Base-by-base conservation (phyloP, 1,284 basidiomycete genomes). In the Cystobasidium pallidum region DNA sequence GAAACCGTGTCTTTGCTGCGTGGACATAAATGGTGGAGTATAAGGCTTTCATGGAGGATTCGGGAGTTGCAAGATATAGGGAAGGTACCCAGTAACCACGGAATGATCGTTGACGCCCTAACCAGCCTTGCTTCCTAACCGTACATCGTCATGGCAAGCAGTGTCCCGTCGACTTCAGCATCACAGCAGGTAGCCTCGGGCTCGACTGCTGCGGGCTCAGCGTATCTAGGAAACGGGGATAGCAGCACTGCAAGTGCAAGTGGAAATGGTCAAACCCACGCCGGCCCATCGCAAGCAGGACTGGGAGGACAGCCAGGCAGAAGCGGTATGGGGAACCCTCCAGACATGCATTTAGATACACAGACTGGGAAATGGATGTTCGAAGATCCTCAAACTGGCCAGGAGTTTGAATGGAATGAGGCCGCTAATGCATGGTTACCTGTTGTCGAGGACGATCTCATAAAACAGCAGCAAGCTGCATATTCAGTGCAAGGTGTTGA, bases 401-500 rank as follows among this genome's bases (percentile, higher is more conserved):
- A 86, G 32, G 94, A 96, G 81, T 86, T 91, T 79, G 94, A 99
- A 82, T 99, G 91, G 84, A 89, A 92, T 78, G 81, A 85, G 47
- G 80, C 81, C 6, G 91, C 90, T 78, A 87, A 86, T 21, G 83
- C 84, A 45, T 96, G 94, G 94, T 81, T 92, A 28, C 88, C 91
- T 47, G 80, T 94, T 78, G 93, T 96, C 78, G 90, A 92, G 76
- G 91, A 94, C 75, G 90, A 91, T 74, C 84, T 90, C 26, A 79
- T 94, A 74, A 88, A 87, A 78, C 88, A 88, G 43, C 94, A 97
- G 80, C 94, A 96, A 82, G 91, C 91, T 2, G 92, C 92, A 1
- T 97, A 97, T 81, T 89, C 92, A 2, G 84, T 97, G 1, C 85
- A 84, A 34, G 94, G 93, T 17, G 91, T 96, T 7, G 92, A 97